Percentiles rank a stretch among this genome's conserved stretches.
Evolutionary conservation across 352 stramenopile species (phyloP).

Genomic region (Pythium scleroteichum): DNA sequence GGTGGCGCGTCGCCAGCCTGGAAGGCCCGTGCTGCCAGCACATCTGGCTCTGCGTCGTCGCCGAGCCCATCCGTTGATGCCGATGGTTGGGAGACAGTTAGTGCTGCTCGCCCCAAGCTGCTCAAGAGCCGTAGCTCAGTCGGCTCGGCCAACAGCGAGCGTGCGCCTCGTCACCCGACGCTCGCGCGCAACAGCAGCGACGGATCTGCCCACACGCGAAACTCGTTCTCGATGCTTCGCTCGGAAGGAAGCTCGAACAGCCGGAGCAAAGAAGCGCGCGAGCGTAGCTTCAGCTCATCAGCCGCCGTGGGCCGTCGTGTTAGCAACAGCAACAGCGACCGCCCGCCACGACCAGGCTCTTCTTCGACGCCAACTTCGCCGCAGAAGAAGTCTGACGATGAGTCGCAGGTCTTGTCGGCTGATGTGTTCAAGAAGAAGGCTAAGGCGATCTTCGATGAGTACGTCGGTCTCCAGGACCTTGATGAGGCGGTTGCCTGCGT

Average conservation of each 20-base stretch:
- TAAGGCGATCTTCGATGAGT: slow-evolving; percentile 84
- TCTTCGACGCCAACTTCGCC: slow-evolving; percentile 43
- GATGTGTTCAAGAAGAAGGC: slow-evolving; percentile 84
- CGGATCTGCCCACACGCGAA: slow-evolving; percentile 29
- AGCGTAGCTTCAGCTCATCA: slow-evolving; percentile 58
- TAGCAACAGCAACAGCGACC: slow-evolving; percentile 21
- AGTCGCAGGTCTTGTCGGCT: slow-evolving; percentile 34
- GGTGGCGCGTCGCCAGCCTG: slow-evolving; percentile 56
- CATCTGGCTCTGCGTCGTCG: not conserved
- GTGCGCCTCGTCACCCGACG: slow-evolving; percentile 42
- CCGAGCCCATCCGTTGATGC: slow-evolving; percentile 32
- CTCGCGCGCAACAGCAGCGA: slow-evolving; percentile 25
- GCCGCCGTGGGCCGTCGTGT: slow-evolving; percentile 26
- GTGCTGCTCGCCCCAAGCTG: slow-evolving; percentile 49
- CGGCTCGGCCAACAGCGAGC: slow-evolving; percentile 28
- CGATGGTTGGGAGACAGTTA: slow-evolving; percentile 78
- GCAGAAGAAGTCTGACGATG: slow-evolving; percentile 24
- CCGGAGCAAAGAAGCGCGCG: slow-evolving; percentile 41
- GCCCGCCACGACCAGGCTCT: slow-evolving; percentile 17
- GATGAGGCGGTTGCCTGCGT: slow-evolving; percentile 70
- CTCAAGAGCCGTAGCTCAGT: slow-evolving; percentile 66
- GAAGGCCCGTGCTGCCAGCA: slow-evolving; percentile 50
- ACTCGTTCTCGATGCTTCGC: slow-evolving; percentile 47
- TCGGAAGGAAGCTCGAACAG: slow-evolving; percentile 3
- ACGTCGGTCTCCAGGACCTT: slow-evolving; percentile 81